Evolutionary conservation across 2,329 filamentous ascomycete species (phyloP).

Genomic region (Sphaerulina populicola): DNA sequence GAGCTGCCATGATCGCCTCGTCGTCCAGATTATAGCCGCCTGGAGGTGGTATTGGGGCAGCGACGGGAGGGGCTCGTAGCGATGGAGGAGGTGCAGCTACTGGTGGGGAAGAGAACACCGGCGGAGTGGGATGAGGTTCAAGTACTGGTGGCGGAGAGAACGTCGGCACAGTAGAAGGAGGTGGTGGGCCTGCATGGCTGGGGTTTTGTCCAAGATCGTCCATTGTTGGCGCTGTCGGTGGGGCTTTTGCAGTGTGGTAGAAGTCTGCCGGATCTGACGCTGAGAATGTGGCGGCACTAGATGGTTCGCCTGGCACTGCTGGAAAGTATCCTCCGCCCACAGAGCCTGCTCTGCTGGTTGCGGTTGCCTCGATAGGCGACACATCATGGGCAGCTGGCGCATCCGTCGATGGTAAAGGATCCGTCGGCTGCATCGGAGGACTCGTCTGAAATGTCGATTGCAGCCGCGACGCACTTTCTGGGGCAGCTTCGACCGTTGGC

Average conservation of each 20-base stretch:
- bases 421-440: slow-evolving; percentile 40
- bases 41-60: slow-evolving; percentile 17
- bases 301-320: slow-evolving; percentile 39
- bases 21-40: slow-evolving; percentile 55
- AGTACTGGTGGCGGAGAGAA: slow-evolving; percentile 14
- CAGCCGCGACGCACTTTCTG: slow-evolving; percentile 44
- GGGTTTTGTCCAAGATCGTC: slow-evolving; percentile 12
- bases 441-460: slow-evolving; percentile 22
- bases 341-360: slow-evolving; percentile 38
- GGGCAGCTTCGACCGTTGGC: slow-evolving; percentile 52
- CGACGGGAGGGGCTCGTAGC: neutral
- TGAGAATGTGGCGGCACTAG: slow-evolving; percentile 3
- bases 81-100: slow-evolving; percentile 6
- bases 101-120: slow-evolving; percentile 11
- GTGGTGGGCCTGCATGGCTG: slow-evolving; percentile 11
- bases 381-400: slow-evolving; percentile 34
- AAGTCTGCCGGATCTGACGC: slow-evolving; percentile 19
- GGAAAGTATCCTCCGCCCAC: slow-evolving; percentile 54
- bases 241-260: slow-evolving; percentile 15
- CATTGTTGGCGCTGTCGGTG: slow-evolving; percentile 10
- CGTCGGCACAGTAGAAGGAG: slow-evolving; percentile 6
- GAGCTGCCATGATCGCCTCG: slow-evolving; percentile 63
- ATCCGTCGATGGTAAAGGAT: slow-evolving; percentile 20
- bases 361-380: slow-evolving; percentile 45
- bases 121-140: slow-evolving; percentile 6